Evolutionary conservation across 768 basidiomycete genomes (phyloP), one percentile per base, ranked within the genome.

Genomic region (Leccinum broughii): DNA sequence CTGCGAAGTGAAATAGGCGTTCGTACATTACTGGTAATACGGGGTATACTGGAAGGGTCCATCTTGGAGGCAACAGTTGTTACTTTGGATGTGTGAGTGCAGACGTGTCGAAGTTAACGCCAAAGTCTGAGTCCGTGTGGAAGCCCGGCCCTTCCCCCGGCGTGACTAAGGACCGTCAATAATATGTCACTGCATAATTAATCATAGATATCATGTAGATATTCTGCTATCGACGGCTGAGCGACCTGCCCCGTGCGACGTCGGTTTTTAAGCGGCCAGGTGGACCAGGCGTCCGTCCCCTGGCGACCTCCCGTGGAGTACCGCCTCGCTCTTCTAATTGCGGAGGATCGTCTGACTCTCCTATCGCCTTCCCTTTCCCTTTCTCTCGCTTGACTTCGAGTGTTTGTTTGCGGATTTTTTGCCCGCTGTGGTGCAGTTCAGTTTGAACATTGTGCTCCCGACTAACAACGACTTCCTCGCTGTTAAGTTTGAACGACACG

Each of bases 401-500:
- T 5, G 32, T 15, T 22, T 52, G 54, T 32, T 55, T 64, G 35
- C 54, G 60, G 32, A 13, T 52, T 51, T 58, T 63, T 39, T 59
- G 61, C 15, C 32, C 54, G 6, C 50, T 41, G 7, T 53, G 61
- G 15, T 56, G 53, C 26, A 26, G 51, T 22, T 64, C 62, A 15
- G 62, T 39, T 26, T 55, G 61, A 5, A 34, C 10, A 26, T 34
- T 37, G n/a, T 63, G 54, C 6, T 70, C 66, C 44, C 41, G 55
- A n/a, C 7, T 13, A 11, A 13, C 17, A 22, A 28, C 3, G 10
- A 49, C 50, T 41, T 67, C 68, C 48, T 73, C 73, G 24, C 67
- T 71, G 32, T 72, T 72, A n/a, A 84, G 64, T 59, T 71, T 76
- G 67, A 88, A 88, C 11, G 85, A 85, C 2, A 87, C 86, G 24